A percentile compares a stretch with the other conserved stretches of the same genome.
phyloP scores from a whole-genome alignment of 2,329 filamentous ascomycete genomes.

The Karstenula rhodostoma region DNA sequence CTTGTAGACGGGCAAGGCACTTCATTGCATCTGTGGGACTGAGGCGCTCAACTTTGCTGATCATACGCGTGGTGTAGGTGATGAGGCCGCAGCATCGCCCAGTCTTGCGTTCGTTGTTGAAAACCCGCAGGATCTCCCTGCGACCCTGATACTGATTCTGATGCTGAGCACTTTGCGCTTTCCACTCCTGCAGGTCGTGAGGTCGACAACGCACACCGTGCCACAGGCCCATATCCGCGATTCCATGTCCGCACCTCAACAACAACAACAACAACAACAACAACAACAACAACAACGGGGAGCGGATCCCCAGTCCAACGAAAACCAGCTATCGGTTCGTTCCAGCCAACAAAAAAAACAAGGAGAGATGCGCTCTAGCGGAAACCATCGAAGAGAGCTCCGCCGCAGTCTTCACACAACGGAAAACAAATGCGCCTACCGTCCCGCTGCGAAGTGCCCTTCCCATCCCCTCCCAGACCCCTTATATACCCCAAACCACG shows the following conservation, averaged over 20 bases:
- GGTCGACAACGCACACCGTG: background rate
- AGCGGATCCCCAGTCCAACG: background rate
- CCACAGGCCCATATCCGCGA: background rate
- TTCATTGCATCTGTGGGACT: background rate
- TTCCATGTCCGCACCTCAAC: slow-evolving; percentile 23
- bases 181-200: background rate
- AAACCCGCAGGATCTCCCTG: background rate
- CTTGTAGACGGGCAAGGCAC: slow-evolving; percentile 1
- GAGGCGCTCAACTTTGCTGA: background rate
- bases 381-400: slow-evolving; percentile 32
- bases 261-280: background rate
- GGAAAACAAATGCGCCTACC: background rate
- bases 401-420: slow-evolving; percentile 21
- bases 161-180: background rate
- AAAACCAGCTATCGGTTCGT: background rate
- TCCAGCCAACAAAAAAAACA: background rate
- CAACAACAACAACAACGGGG: background rate
- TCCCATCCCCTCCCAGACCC: background rate
- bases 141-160: background rate
- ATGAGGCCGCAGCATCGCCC: background rate
- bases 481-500: slow-evolving; percentile 1
- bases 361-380: slow-evolving; percentile 23
- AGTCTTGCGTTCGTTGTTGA: background rate
- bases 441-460: background rate
- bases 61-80: background rate